Percentiles rank a stretch among this genome's conserved stretches.
These are phyloP conservation scores for Alloteropsis semialata DNA, from an alignment of 176 grass and related monocot genomes.

Conservation along the genomic window DNA sequence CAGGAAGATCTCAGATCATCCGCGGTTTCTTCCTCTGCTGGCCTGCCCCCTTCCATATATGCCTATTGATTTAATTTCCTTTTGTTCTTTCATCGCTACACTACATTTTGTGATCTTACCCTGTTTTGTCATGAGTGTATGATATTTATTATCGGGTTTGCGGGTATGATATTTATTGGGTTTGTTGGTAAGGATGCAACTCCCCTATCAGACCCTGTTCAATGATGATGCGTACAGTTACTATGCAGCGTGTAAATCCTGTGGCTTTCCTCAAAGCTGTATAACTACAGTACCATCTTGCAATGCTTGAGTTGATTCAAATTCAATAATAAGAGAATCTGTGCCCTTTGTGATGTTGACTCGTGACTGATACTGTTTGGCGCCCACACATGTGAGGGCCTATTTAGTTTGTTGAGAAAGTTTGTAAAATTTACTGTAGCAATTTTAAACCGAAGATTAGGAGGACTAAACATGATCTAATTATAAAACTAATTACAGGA, in stretches of 20 bases:
- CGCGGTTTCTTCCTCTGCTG: neutral
- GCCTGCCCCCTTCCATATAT: neutral
- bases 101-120: constrained; percentile 4
- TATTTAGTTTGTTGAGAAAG: too few relatives aligned
- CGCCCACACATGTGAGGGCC: too few relatives aligned
- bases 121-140: neutral
- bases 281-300: neutral
- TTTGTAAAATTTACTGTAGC: too few relatives aligned
- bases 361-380: neutral
- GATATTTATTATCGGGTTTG: neutral
- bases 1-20: neutral
- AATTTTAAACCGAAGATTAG: too few relatives aligned
- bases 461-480: too few relatives aligned
- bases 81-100: neutral
- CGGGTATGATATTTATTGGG: too few relatives aligned
- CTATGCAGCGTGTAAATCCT: constrained; percentile 7
- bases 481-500: too few relatives aligned
- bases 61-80: neutral
- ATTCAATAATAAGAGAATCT: neutral
- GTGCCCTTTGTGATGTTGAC: neutral
- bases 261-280: neutral
- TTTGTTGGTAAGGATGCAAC: neutral
- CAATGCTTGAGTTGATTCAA: neutral
- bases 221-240: neutral
- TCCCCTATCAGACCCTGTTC: constrained; percentile 12